Conservation (phyloP, 192 early-diverging fungal species). For the Nowakowskiella sp. region DNA sequence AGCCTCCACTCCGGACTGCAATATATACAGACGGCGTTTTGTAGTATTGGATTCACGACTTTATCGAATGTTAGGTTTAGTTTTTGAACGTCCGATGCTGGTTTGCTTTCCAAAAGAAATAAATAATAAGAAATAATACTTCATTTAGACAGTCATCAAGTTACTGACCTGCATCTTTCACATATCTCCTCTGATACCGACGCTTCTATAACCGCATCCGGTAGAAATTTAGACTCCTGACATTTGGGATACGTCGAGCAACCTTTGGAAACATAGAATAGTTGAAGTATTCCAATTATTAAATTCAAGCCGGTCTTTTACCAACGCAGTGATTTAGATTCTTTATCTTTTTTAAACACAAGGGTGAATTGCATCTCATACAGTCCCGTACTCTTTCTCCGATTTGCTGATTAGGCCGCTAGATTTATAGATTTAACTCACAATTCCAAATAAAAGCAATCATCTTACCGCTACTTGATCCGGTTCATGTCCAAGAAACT, state of each 20-base stretch:
- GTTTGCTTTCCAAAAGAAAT: slow-evolving; percentile 20
- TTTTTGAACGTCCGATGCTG: no score
- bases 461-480: neutral
- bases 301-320: neutral
- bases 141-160: slow-evolving; percentile 21
- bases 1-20: slow-evolving; percentile 19
- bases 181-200: slow-evolving; percentile 17
- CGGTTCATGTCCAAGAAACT: neutral
- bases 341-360: slow-evolving; percentile 20
- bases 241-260: slow-evolving; percentile 43
- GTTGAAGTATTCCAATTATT: slow-evolving; percentile 12
- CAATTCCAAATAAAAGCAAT: slow-evolving; percentile 6
- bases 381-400: slow-evolving; percentile 2
- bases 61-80: no score
- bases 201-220: slow-evolving; percentile 7
- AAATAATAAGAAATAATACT: slow-evolving; percentile 20
- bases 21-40: slow-evolving; percentile 23
- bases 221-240: slow-evolving; percentile 31
- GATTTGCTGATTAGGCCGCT: slow-evolving; percentile 8
- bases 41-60: no score
- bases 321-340: slow-evolving; percentile 5
- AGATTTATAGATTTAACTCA: neutral
- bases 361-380: slow-evolving; percentile 6
- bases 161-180: slow-evolving; percentile 17
- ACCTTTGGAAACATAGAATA: slow-evolving; percentile 5